Percentiles rank a stretch among this genome's conserved stretches.
Conservation (phyloP, 495 filamentous ascomycete species). For the Podospora conica region DNA sequence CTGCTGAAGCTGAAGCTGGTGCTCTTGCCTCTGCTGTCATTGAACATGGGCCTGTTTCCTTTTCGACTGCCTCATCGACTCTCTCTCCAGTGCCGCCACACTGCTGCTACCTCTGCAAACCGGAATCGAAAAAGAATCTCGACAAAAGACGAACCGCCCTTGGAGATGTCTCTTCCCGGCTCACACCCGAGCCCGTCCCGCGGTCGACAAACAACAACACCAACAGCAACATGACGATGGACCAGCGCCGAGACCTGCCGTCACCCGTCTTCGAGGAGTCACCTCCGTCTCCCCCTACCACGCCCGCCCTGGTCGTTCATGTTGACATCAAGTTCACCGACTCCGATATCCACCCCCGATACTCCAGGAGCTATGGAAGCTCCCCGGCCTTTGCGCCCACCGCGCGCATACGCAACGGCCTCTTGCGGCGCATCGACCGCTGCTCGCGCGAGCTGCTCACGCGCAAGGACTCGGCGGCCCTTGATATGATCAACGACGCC, state of each 20-base stretch:
- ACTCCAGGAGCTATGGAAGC: slow-evolving; percentile 36
- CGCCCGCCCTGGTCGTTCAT: slow-evolving; percentile 29
- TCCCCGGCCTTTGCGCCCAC: slow-evolving; percentile 35
- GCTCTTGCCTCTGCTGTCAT: neutral
- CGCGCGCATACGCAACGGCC: slow-evolving; percentile 35
- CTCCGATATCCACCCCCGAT: slow-evolving; percentile 32
- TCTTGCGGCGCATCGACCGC: slow-evolving; percentile 42
- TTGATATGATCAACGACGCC: slow-evolving; percentile 32
- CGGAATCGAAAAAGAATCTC: neutral
- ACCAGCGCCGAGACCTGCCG: slow-evolving; percentile 17
- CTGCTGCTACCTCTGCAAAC: neutral
- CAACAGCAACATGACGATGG: slow-evolving; percentile 15
- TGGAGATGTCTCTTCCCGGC: slow-evolving; percentile 23
- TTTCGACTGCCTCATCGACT: neutral
- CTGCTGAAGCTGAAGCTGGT: neutral
- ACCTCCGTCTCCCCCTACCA: neutral
- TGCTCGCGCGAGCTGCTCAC: slow-evolving; percentile 44
- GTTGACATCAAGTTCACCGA: slow-evolving; percentile 42
- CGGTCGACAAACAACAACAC: neutral
- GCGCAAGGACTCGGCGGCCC: slow-evolving; percentile 40
- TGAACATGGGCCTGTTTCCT: neutral
- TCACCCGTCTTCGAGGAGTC: slow-evolving; percentile 25
- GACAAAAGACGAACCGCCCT: slow-evolving; percentile 13
- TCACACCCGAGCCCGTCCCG: slow-evolving; percentile 10
- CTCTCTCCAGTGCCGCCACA: neutral